Percentiles rank a stretch among this genome's conserved stretches.
phyloP scores from a whole-genome alignment of 208 protist genomes.

The Leishmania tropica region DNA sequence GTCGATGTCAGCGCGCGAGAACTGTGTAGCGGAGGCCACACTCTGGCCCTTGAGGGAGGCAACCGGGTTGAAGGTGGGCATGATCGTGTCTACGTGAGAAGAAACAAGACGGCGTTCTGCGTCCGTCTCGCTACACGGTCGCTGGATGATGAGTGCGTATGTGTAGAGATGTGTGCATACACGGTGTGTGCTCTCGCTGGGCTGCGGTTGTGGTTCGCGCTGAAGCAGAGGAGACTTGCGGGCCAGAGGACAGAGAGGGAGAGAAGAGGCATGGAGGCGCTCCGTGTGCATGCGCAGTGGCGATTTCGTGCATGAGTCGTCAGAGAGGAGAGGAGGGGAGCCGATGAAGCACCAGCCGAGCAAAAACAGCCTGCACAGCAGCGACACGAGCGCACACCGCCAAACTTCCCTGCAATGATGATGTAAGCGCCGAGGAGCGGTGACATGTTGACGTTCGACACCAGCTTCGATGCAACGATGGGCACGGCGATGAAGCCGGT shows the following conservation, averaged over 20 bases:
- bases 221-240: neutral
- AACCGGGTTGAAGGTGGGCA: constrained; percentile 49
- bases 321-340: neutral
- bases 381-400: no score
- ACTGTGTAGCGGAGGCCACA: constrained; percentile 68
- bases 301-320: neutral
- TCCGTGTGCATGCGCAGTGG: neutral
- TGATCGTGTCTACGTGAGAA: neutral
- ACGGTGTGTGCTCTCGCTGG: neutral
- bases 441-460: no score
- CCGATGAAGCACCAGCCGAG: no score
- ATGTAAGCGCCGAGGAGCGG: no score
- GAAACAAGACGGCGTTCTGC: neutral
- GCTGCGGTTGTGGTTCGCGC: neutral
- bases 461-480: no score
- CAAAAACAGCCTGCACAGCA: no score
- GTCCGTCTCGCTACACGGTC: neutral
- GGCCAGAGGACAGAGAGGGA: neutral
- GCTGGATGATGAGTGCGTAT: neutral
- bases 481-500: no score
- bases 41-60: constrained; percentile 68
- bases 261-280: neutral
- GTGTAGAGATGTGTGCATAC: neutral
- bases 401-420: no score
- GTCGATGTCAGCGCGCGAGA: constrained; percentile 71